A percentile compares a stretch with the other conserved stretches of the same genome.
Evolutionary conservation across 441 rosid species (phyloP).

Genomic region (Croton laevigatus): DNA sequence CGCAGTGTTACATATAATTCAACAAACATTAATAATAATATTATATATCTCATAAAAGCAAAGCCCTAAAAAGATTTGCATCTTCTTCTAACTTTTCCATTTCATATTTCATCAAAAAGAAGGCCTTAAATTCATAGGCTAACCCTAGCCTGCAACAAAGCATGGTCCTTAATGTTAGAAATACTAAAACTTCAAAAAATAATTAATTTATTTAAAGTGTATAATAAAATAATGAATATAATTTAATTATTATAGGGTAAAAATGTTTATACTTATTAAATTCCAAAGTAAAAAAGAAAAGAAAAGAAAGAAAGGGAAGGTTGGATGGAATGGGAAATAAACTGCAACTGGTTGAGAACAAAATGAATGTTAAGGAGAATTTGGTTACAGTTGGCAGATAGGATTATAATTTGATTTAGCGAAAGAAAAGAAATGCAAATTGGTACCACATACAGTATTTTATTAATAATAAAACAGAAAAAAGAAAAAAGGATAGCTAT

Average conservation of each 20-base stretch:
- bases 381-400: constrained; percentile 10
- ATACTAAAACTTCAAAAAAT: no score
- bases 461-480: constrained; percentile 20
- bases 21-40: no score
- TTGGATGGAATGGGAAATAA: not conserved
- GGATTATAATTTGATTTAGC: not conserved
- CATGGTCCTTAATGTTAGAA: not conserved
- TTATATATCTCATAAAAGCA: not conserved
- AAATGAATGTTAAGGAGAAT: not conserved
- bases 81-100: not conserved
- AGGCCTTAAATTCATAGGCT: not conserved
- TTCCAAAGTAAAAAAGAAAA: no score
- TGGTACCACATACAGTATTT: constrained; percentile 21
- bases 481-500: constrained; percentile 12
- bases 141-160: not conserved
- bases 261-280: no score
- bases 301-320: no score
- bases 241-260: no score
- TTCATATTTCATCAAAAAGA: not conserved
- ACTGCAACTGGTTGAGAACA: not conserved
- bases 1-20: no score
- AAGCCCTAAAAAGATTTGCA: not conserved
- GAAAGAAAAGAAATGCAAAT: not conserved
- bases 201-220: no score
- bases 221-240: no score